Evolutionary conservation across 2,329 filamentous ascomycete species (phyloP).

Genomic region (Talaromyces sp.): DNA sequence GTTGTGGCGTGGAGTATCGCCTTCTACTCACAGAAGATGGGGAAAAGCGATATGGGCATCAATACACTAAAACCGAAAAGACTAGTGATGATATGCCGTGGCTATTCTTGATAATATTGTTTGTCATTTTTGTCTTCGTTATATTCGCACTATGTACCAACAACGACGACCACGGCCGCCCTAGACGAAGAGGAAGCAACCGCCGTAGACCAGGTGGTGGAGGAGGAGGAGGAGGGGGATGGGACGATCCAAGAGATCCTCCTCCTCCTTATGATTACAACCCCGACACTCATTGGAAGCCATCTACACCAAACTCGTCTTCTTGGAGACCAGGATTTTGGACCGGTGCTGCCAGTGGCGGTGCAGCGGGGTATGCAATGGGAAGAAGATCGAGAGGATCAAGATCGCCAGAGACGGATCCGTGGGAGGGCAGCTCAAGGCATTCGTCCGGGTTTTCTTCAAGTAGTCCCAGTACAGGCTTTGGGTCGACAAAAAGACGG

Average conservation of each 20-base stretch:
- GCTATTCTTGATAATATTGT: constrained; percentile 19
- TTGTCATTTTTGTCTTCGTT: constrained; percentile 15
- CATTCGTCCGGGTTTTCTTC: constrained; percentile 30
- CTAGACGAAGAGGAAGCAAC: constrained; percentile 18
- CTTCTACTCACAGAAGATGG: constrained; percentile 73
- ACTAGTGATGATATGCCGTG: background rate
- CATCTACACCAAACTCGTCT: constrained; percentile 17
- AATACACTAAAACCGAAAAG: constrained; percentile 15
- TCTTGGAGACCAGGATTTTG: constrained; percentile 37
- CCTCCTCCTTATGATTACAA: constrained; percentile 38
- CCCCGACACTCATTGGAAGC: constrained; percentile 16
- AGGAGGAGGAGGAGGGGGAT: constrained; percentile 26
- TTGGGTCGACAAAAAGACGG: constrained; percentile 41
- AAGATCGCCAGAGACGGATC: constrained; percentile 13
- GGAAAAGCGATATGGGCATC: constrained; percentile 60
- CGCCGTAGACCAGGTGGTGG: constrained; percentile 27
- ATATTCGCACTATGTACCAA: constrained; percentile 24
- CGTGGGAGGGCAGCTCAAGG: constrained; percentile 30
- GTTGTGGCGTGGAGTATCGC: constrained; percentile 87
- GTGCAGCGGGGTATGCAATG: constrained; percentile 17
- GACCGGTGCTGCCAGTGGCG: constrained; percentile 41
- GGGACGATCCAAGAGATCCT: constrained; percentile 32
- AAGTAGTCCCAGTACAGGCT: constrained; percentile 35
- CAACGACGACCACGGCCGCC: constrained; percentile 2
- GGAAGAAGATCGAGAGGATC: constrained; percentile 4